Conservation (phyloP, 2,329 filamentous ascomycete species). For the Ophiostoma perfectum region DNA sequence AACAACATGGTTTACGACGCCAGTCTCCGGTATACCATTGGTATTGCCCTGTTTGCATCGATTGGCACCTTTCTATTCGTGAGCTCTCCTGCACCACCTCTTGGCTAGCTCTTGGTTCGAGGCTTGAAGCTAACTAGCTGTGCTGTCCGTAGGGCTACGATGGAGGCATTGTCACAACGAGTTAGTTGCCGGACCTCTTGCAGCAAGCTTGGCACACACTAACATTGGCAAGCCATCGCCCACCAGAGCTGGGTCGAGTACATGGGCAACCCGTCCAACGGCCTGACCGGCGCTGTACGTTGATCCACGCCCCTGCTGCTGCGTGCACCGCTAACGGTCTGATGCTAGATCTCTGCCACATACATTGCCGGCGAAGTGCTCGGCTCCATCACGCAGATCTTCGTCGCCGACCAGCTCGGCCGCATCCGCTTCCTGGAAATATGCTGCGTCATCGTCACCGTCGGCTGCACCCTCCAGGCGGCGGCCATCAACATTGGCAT, state of each 20-base stretch:
- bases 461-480: slow-evolving; percentile 50
- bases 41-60: slow-evolving; percentile 41
- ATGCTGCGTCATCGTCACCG: slow-evolving; percentile 50
- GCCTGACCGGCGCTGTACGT: slow-evolving; percentile 44
- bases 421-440: slow-evolving; percentile 51
- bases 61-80: slow-evolving; percentile 56
- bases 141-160: slow-evolving; percentile 5
- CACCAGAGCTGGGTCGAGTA: slow-evolving; percentile 56
- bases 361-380: slow-evolving; percentile 56
- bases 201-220: background rate
- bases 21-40: slow-evolving; percentile 2
- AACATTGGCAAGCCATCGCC: slow-evolving; percentile 41
- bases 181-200: background rate
- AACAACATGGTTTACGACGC: background rate
- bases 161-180: slow-evolving; percentile 29
- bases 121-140: too few species aligned
- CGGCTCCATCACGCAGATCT: slow-evolving; percentile 49
- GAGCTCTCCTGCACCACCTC: slow-evolving; percentile 28
- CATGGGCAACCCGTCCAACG: slow-evolving; percentile 51
- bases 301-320: too few species aligned
- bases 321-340: too few species aligned
- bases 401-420: slow-evolving; percentile 48
- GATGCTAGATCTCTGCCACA: slow-evolving; percentile 42
- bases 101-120: background rate
- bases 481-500: slow-evolving; percentile 50